Conservation (phyloP, 139 green algal species). For the Asterochloris sp. region DNA sequence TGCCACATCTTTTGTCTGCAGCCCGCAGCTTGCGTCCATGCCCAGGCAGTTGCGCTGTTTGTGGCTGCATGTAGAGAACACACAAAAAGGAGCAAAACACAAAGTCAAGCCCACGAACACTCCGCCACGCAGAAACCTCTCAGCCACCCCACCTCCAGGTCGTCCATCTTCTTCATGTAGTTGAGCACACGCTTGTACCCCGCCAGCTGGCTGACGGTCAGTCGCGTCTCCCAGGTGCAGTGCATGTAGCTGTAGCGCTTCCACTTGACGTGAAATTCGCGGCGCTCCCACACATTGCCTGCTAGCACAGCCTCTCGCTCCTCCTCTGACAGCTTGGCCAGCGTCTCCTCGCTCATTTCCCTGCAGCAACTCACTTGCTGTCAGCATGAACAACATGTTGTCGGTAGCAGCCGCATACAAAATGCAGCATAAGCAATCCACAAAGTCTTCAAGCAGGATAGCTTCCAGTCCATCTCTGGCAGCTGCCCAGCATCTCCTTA, state of each 20-base stretch:
- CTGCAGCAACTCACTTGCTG: neutral
- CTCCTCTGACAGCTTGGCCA: constrained; percentile 4
- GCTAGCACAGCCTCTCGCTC: constrained; percentile 29
- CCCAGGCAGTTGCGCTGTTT: too few species aligned
- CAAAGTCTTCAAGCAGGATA: too few species aligned
- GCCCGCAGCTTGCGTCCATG: too few species aligned
- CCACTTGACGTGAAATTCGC: constrained; percentile 95
- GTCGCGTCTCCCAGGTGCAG: constrained; percentile 73
- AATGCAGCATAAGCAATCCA: neutral
- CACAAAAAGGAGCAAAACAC: too few species aligned
- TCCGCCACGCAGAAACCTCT: neutral
- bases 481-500: too few species aligned
- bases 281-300: constrained; percentile 49
- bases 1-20: too few species aligned
- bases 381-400: neutral
- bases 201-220: constrained; percentile 54
- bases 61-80: too few species aligned
- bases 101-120: too few species aligned
- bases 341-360: constrained; percentile 13
- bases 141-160: constrained; percentile 29
- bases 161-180: constrained; percentile 82
- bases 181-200: constrained; percentile 92
- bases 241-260: constrained; percentile 79
- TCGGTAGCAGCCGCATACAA: neutral
- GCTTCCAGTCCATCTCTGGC: too few species aligned